phyloP scores from a whole-genome alignment of 2,329 filamentous ascomycete genomes.

The Cercospora zeina region DNA sequence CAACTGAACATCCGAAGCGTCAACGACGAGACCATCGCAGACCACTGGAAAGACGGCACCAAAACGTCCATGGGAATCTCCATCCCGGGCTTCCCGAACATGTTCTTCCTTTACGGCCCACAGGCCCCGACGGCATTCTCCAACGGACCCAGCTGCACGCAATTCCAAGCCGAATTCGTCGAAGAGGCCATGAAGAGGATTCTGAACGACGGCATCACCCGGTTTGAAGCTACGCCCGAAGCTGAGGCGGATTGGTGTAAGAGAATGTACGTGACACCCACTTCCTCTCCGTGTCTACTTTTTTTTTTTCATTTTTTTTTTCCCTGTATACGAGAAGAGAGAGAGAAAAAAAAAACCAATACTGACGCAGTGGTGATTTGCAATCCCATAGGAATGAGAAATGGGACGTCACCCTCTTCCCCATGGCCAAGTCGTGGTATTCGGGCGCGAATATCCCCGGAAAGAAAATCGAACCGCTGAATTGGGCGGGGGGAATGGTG shows the following conservation, averaged over 20 bases:
- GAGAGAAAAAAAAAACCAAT: too few species aligned
- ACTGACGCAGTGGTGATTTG: too few species aligned
- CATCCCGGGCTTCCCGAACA: conserved; percentile 41
- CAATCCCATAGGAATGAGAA: conserved; percentile 34
- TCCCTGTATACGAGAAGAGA: not conserved
- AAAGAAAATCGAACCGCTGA: conserved; percentile 49
- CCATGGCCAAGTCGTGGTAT: conserved; percentile 40
- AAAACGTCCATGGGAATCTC: conserved; percentile 46
- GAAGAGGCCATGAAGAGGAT: conserved; percentile 46
- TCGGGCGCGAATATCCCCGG: conserved; percentile 48
- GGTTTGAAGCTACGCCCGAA: conserved; percentile 43
- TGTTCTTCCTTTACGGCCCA: conserved; percentile 49
- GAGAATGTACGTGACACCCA: conserved; percentile 27
- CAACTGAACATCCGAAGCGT: conserved; percentile 42
- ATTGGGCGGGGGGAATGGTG: conserved; percentile 47
- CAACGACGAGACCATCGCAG: conserved; percentile 44
- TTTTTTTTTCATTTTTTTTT: not conserved
- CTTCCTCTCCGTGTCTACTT: conserved; percentile 36
- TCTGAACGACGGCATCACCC: conserved; percentile 42
- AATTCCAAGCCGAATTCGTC: conserved; percentile 47
- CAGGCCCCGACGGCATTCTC: conserved; percentile 51
- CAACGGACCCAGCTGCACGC: conserved; percentile 50
- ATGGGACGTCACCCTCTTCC: conserved; percentile 38
- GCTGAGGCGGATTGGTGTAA: conserved; percentile 47
- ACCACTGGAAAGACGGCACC: conserved; percentile 47